These are phyloP conservation scores for Xylaria longipes DNA, from an alignment of 495 filamentous ascomycete genomes.

Conservation along the genomic window DNA sequence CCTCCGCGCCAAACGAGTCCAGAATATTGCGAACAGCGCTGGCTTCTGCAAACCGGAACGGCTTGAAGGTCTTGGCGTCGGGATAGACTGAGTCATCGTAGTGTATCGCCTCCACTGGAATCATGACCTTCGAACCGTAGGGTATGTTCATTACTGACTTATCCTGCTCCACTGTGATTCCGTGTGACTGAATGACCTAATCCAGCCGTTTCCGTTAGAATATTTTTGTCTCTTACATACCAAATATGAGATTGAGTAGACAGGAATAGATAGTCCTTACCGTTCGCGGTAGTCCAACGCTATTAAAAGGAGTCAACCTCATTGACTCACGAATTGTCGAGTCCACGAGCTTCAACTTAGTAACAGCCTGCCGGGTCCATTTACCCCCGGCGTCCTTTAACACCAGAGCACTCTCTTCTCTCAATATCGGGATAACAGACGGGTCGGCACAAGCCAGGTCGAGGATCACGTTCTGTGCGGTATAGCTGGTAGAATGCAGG, in stretches of 20 bases:
- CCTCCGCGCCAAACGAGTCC: neutral
- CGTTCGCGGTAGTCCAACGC: conserved; percentile 18
- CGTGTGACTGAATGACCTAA: conserved; percentile 12
- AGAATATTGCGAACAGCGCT: neutral
- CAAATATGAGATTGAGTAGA: too few relatives aligned
- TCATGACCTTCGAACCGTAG: conserved; percentile 20
- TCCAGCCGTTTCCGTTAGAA: neutral
- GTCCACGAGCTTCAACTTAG: conserved; percentile 24
- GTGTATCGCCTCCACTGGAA: conserved; percentile 26
- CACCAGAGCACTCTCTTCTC: conserved; percentile 15
- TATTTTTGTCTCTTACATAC: neutral
- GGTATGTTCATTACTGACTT: conserved; percentile 29
- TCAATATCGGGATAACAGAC: conserved; percentile 21
- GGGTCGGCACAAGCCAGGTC: conserved; percentile 17
- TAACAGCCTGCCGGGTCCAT: conserved; percentile 24
- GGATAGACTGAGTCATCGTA: conserved; percentile 29
- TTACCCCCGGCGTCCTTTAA: conserved; percentile 14
- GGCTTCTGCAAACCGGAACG: conserved; percentile 27
- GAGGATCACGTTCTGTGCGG: conserved; percentile 15
- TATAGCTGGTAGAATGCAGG: conserved; percentile 12
- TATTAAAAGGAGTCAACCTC: conserved; percentile 20
- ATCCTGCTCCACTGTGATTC: neutral
- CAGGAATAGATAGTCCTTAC: conserved; percentile 14
- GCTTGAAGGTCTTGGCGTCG: conserved; percentile 24
- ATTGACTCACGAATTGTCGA: conserved; percentile 29